Base-by-base conservation (phyloP, 106 monocot species). In the Xerophyta viscosa region DNA sequence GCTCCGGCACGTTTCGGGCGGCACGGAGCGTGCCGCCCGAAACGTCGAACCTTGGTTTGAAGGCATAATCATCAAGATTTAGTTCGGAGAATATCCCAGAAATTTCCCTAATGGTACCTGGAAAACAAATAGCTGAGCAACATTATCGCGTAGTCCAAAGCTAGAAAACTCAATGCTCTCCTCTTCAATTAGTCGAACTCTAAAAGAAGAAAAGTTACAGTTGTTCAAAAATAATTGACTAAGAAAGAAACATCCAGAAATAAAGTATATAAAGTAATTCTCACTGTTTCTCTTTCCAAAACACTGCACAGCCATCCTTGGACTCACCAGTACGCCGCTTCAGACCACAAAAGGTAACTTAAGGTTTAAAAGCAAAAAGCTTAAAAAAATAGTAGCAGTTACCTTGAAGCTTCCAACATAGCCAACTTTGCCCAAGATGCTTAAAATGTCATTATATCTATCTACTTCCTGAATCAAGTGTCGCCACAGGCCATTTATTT, bases 391-490 rank as follows among this genome's bases (percentile, higher is more conserved):
- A 33, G 33, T 33, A 33, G 15, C 0, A 56, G 18, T 36, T 55
- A 86, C 85, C 85, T 80, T 80, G 63, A 61, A 73, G 10, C 64
- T 66, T 30, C 85, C 80, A 58, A 57, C 49, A 63, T 86, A 86
- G 52, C 80, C 85, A 46, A 65, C 54, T 43, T 37, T 57, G 29
- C 62, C 69, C 62, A 86, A 36, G 29, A 53, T 44, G 19, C 11
- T 43, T 26, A 66, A 49, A 20, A 86, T 43, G 18, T 86, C 80
- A 30, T 59, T 6, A 48, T 67, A 79, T 41, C 71, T 75, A 66
- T 86, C 85, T 21, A 80, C 85, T 57, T 86, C 85, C 85, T 80
- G n/a, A n/a, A n/a, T n/a, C n/a, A n/a, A n/a, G n/a, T n/a, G n/a
- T n/a, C n/a, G n/a, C n/a, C n/a, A n/a, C n/a, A n/a, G n/a, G n/a